These are phyloP conservation scores for Groenewaldozyma tartarivorans DNA, from an alignment of 805 yeast genomes.

Conservation along the genomic window DNA sequence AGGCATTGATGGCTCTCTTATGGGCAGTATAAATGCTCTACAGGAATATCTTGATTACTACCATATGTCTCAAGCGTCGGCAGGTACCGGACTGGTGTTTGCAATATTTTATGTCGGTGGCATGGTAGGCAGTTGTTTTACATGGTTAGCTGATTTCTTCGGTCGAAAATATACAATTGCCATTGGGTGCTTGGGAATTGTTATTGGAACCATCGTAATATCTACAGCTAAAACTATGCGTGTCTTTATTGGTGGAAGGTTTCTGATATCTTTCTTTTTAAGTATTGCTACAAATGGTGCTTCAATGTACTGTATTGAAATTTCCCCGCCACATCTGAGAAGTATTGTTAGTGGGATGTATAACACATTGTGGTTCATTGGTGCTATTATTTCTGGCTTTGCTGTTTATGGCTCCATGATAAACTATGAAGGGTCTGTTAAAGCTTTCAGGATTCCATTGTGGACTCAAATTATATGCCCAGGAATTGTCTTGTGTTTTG, in stretches of 20 bases:
- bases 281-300: conserved; percentile 9
- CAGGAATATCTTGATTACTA: conserved; percentile 10
- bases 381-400: conserved; percentile 11
- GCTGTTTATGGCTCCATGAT: conserved; percentile 8
- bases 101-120: conserved; percentile 12
- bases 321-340: conserved; percentile 15
- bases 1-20: conserved; percentile 15
- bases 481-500: conserved; percentile 21
- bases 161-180: conserved; percentile 10
- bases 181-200: conserved; percentile 12
- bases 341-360: conserved; percentile 13
- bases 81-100: conserved; percentile 13
- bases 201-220: conserved; percentile 9
- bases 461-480: conserved; percentile 14
- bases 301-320: conserved; percentile 11
- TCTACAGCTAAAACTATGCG: conserved; percentile 7
- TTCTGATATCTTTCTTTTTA: conserved; percentile 11
- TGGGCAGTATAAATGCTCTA: conserved; percentile 14
- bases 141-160: conserved; percentile 7
- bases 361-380: conserved; percentile 11
- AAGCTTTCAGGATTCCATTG: conserved; percentile 10
- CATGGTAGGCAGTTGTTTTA: conserved; percentile 10
- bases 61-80: no score
- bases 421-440: conserved; percentile 1
- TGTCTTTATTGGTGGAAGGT: conserved; percentile 13